Percentiles rank a stretch among this genome's conserved stretches.
These are phyloP conservation scores for Rutstroemia sp. DNA, from an alignment of 2,329 filamentous ascomycete genomes.

Conservation along the genomic window DNA sequence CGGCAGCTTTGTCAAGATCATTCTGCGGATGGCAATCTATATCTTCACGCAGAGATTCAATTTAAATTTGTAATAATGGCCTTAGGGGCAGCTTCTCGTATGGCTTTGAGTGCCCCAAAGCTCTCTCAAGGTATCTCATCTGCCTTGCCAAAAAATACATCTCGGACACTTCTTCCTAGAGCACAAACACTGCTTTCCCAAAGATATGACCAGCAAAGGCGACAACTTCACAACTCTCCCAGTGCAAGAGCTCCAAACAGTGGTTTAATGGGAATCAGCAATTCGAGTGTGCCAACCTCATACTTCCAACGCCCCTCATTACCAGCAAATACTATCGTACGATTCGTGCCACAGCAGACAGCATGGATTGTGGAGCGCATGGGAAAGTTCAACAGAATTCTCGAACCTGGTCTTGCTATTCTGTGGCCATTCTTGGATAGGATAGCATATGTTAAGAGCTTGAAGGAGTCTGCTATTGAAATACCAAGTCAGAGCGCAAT, in stretches of 20 bases:
- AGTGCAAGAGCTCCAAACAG: conserved; percentile 22
- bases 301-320: conserved; percentile 72
- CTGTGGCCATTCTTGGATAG: conserved; percentile 86
- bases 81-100: conserved; percentile 20
- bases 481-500: conserved; percentile 97
- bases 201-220: conserved; percentile 18
- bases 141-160: conserved; percentile 11
- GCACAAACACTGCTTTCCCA: conserved; percentile 17
- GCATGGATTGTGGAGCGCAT: conserved; percentile 99
- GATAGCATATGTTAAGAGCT: conserved; percentile 94
- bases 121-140: conserved; percentile 17
- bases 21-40: background rate
- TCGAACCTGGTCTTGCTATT: conserved; percentile 85
- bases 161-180: conserved; percentile 15
- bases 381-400: conserved; percentile 92
- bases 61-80: conserved; percentile 12
- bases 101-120: conserved; percentile 17
- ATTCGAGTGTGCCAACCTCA: conserved; percentile 48
- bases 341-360: conserved; percentile 98
- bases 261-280: conserved; percentile 26
- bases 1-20: background rate
- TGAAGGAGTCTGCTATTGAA: conserved; percentile 94
- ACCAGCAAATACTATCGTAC: conserved; percentile 88
- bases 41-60: background rate
- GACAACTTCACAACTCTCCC: conserved; percentile 23